Evolutionary conservation across 495 filamentous ascomycete genomes (phyloP).

Genomic region (Lophiotrema nucula): DNA sequence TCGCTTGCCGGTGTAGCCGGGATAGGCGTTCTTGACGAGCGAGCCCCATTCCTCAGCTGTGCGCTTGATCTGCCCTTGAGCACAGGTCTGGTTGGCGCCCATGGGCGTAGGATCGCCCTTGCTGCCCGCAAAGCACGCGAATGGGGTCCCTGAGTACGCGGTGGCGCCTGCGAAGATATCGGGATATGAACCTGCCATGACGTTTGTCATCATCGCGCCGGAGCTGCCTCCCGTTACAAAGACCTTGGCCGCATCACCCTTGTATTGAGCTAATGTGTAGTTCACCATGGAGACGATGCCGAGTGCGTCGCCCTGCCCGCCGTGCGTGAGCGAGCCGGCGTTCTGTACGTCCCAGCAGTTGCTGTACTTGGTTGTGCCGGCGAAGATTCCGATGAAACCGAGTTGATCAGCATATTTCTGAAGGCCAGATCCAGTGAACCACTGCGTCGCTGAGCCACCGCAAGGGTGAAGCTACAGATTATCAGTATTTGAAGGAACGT

Average conservation of each 20-base stretch:
- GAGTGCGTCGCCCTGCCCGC: constrained; percentile 58
- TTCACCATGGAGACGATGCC: constrained; percentile 63
- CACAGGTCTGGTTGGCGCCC: constrained; percentile 45
- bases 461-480: constrained; percentile 48
- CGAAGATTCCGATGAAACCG: constrained; percentile 57
- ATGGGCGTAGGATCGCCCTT: constrained; percentile 33
- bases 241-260: constrained; percentile 49
- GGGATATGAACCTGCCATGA: constrained; percentile 28
- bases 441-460: constrained; percentile 51
- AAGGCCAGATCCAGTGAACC: constrained; percentile 51
- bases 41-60: constrained; percentile 49
- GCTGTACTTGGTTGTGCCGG: constrained; percentile 48
- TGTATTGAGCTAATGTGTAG: constrained; percentile 51
- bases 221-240: constrained; percentile 57
- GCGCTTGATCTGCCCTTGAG: constrained; percentile 44
- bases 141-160: constrained; percentile 52
- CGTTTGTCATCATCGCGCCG: constrained; percentile 59
- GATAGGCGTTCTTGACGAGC: constrained; percentile 47
- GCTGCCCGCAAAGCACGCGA: constrained; percentile 49
- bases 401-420: constrained; percentile 49
- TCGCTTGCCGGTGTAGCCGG: constrained; percentile 46
- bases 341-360: constrained; percentile 64
- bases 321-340: constrained; percentile 52
- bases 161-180: constrained; percentile 53
- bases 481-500: background rate